phyloP scores from a whole-genome alignment of 768 basidiomycete genomes.

The Wakefieldia striispora region DNA sequence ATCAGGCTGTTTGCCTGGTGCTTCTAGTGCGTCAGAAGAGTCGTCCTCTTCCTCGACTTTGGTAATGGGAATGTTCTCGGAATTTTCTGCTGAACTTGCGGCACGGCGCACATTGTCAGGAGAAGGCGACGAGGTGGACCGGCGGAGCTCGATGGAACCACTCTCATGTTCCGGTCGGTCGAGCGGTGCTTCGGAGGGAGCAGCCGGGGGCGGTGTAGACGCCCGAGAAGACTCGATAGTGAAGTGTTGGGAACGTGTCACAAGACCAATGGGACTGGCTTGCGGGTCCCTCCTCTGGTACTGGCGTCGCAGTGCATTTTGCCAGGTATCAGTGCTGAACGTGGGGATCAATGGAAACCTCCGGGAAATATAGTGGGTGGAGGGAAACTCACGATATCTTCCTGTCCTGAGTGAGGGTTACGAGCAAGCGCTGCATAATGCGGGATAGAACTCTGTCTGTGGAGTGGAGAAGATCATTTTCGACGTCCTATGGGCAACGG shows the following conservation, averaged over 20 bases:
- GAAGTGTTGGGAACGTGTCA: constrained; percentile 22
- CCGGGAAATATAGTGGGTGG: constrained; percentile 18
- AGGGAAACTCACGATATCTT: constrained; percentile 62
- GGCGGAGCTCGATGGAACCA: constrained; percentile 12
- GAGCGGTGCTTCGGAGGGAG: constrained; percentile 6
- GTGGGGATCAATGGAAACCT: constrained; percentile 16
- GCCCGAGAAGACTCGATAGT: constrained; percentile 29
- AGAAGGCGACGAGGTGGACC: neutral
- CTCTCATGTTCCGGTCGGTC: constrained; percentile 11
- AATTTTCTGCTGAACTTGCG: constrained; percentile 2
- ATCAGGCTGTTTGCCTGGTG: constrained; percentile 47
- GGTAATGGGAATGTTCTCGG: neutral
- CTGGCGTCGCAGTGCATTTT: constrained; percentile 72
- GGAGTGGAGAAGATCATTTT: constrained; percentile 67
- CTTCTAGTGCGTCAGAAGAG: constrained; percentile 13
- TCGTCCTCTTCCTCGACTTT: constrained; percentile 27
- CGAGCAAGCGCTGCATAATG: constrained; percentile 71
- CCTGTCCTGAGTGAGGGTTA: constrained; percentile 74
- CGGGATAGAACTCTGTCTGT: constrained; percentile 63
- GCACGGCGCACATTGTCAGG: neutral
- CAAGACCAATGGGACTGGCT: constrained; percentile 69
- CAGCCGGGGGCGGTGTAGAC: constrained; percentile 22
- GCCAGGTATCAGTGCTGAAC: constrained; percentile 71
- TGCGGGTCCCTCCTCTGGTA: constrained; percentile 70
- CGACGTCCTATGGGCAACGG: constrained; percentile 57